These are phyloP conservation scores for Vachellia collinsii DNA, from an alignment of 306 rosid species.

Conservation along the genomic window DNA sequence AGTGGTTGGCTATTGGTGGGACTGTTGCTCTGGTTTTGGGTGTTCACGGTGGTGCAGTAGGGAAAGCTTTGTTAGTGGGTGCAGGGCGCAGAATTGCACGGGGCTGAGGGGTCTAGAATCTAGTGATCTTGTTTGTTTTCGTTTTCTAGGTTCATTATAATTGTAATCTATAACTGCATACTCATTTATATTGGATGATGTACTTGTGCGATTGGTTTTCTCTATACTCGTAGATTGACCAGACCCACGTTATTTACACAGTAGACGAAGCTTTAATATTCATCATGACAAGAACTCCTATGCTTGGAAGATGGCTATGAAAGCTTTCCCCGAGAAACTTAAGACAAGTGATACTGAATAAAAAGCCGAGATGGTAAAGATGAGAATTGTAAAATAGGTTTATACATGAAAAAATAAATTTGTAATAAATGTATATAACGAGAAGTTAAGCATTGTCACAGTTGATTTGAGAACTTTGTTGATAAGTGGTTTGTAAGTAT, in stretches of 20 bases:
- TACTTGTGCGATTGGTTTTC: constrained; percentile 22
- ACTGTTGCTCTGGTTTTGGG: constrained; percentile 92
- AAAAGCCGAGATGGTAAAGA: no score
- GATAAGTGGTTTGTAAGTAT: no score
- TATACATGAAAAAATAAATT: no score
- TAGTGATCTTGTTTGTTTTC: constrained; percentile 27
- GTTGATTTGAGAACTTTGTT: no score
- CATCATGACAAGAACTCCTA: no score
- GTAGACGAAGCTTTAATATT: constrained; percentile 8
- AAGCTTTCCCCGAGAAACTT: no score
- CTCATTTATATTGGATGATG: constrained; percentile 20
- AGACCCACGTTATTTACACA: no score
- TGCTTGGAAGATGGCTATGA: no score
- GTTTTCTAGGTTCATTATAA: constrained; percentile 33
- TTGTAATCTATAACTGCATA: constrained; percentile 35
- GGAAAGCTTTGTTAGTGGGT: constrained; percentile 78
- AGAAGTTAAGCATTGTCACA: no score
- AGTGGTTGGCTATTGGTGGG: constrained; percentile 92
- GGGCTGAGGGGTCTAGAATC: constrained; percentile 48
- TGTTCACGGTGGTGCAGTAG: constrained; percentile 79
- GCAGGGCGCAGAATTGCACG: constrained; percentile 88
- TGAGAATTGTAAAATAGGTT: no score
- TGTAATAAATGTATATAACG: no score
- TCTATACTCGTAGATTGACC: constrained; percentile 13
- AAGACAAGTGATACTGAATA: no score